phyloP scores from a whole-genome alignment of 169 alveolate genomes.

The Hammondia hammondi region DNA sequence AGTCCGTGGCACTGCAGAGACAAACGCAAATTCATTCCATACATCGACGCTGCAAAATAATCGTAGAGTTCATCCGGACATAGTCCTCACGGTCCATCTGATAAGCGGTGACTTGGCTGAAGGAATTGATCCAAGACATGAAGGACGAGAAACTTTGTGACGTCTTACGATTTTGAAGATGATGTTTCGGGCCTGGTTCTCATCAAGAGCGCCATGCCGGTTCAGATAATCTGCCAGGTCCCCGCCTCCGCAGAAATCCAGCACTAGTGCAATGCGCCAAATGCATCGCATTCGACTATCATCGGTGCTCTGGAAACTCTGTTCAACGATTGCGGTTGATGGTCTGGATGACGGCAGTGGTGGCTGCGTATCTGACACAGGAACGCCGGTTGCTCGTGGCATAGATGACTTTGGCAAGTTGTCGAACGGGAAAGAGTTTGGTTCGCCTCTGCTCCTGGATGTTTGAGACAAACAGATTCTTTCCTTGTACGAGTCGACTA shows the following conservation, averaged over 20 bases:
- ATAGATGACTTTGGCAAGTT: background rate
- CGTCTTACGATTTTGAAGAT: conserved; percentile 38
- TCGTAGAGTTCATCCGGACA: background rate
- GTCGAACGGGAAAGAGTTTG: conserved; percentile 5
- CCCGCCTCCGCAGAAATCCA: conserved; percentile 77
- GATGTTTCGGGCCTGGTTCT: conserved; percentile 33
- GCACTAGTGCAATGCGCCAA: conserved; percentile 68
- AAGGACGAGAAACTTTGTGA: background rate
- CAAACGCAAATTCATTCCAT: background rate
- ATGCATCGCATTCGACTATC: background rate
- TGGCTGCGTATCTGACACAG: background rate
- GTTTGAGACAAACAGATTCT: background rate
- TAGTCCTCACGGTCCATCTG: background rate
- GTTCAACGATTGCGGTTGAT: background rate
- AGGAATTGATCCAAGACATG: background rate
- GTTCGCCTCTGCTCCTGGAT: background rate
- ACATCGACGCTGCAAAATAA: no score
- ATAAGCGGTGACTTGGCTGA: background rate
- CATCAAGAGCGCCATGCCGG: conserved; percentile 17
- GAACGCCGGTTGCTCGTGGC: background rate
- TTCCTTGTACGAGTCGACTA: conserved; percentile 29
- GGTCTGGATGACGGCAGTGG: background rate
- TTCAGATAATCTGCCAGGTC: conserved; percentile 68
- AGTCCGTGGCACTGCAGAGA: conserved; percentile 51
- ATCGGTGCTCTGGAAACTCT: background rate